phyloP scores from a whole-genome alignment of 345 rosid genomes.

The Rhodamnia argentea region DNA sequence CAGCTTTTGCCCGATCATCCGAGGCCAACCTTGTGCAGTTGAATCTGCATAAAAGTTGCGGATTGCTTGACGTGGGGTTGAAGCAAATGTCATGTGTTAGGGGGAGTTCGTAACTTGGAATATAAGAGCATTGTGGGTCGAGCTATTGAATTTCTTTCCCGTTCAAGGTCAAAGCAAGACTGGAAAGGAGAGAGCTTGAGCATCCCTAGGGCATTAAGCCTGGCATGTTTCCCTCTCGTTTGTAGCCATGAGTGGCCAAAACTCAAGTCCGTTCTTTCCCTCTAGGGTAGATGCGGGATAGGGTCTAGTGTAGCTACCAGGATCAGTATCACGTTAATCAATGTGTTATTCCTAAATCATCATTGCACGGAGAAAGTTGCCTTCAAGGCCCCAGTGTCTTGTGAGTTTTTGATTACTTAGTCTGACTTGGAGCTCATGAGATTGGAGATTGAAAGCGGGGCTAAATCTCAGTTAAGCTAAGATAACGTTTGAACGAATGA shows the following conservation, averaged over 20 bases:
- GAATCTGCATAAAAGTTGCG: neutral
- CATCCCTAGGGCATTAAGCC: slow-evolving; percentile 1
- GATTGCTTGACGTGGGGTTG: neutral
- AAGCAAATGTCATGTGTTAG: neutral
- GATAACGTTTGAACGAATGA: neutral
- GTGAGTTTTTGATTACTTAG: neutral
- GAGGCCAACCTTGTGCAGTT: neutral
- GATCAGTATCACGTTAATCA: neutral
- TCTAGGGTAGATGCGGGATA: too few relatives aligned
- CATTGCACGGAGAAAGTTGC: neutral
- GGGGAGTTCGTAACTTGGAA: neutral
- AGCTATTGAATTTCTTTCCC: neutral
- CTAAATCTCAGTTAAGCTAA: neutral
- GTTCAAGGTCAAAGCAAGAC: neutral
- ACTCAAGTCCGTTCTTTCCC: neutral
- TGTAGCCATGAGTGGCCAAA: slow-evolving; percentile 2
- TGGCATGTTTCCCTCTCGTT: neutral
- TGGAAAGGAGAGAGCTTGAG: neutral
- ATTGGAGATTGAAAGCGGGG: neutral
- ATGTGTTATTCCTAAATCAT: neutral
- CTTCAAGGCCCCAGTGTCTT: neutral
- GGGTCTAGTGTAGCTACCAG: neutral
- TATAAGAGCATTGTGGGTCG: slow-evolving; percentile 3
- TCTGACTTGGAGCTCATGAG: neutral
- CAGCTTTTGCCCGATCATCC: neutral